Conservation (phyloP, 768 basidiomycete genomes). For the Megacollybia marginata region DNA sequence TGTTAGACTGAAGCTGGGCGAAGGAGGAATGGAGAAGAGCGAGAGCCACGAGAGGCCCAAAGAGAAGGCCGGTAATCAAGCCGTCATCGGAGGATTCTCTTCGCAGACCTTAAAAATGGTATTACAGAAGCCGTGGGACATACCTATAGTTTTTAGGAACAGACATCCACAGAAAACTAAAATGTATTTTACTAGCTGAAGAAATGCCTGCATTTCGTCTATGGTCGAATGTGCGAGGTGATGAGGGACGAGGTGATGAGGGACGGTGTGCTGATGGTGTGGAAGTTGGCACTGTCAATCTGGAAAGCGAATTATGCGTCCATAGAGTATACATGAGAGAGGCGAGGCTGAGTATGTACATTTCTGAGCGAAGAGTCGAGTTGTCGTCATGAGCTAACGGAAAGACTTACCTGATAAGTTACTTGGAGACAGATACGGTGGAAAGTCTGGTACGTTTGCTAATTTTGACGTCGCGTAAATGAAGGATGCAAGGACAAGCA, state of each 20-base stretch:
- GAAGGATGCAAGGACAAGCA: constrained; percentile 57
- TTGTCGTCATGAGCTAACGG: background rate
- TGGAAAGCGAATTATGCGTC: constrained; percentile 44
- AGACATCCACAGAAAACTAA: constrained; percentile 84
- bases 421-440: constrained; percentile 16
- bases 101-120: constrained; percentile 4
- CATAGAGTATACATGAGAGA: constrained; percentile 57
- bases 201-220: too few relatives aligned
- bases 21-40: constrained; percentile 55
- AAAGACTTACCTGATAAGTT: background rate
- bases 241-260: too few relatives aligned
- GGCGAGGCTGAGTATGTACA: constrained; percentile 43
- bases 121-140: background rate
- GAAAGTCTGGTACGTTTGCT: constrained; percentile 16
- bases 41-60: constrained; percentile 74
- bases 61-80: constrained; percentile 72
- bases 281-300: background rate
- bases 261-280: too few relatives aligned
- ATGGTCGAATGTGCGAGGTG: background rate
- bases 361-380: constrained; percentile 27
- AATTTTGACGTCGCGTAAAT: constrained; percentile 48
- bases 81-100: constrained; percentile 86
- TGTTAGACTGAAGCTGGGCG: constrained; percentile 19
- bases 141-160: constrained; percentile 84
- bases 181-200: constrained; percentile 35